These are phyloP conservation scores for Fusarium circinatum DNA, from an alignment of 2,329 filamentous ascomycete genomes.

Conservation along the genomic window DNA sequence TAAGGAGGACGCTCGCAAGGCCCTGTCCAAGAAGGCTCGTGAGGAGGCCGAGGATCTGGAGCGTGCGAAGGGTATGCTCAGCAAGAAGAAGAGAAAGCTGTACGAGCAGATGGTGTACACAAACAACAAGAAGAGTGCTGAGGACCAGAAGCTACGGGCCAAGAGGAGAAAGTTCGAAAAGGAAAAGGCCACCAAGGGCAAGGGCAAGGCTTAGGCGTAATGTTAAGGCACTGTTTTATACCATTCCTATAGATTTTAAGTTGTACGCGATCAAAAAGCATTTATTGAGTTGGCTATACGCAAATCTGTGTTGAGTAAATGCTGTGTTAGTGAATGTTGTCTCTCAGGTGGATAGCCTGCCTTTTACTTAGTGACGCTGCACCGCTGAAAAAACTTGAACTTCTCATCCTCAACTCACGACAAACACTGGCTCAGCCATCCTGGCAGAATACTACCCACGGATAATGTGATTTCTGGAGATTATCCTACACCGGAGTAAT, in stretches of 20 bases:
- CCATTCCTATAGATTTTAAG: conserved; percentile 45
- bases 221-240: conserved; percentile 46
- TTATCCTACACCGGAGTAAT: background rate
- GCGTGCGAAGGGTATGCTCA: conserved; percentile 97
- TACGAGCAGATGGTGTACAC: conserved; percentile 98
- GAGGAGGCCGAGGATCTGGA: conserved; percentile 89
- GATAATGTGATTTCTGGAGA: background rate
- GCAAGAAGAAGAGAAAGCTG: conserved; percentile 96
- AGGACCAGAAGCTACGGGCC: conserved; percentile 84
- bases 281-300: conserved; percentile 7
- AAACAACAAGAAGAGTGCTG: conserved; percentile 91
- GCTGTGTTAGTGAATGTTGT: background rate
- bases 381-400: conserved; percentile 31
- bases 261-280: conserved; percentile 39
- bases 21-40: conserved; percentile 74
- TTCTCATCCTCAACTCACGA: conserved; percentile 22
- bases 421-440: background rate
- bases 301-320: background rate
- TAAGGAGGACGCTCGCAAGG: conserved; percentile 77
- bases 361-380: background rate
- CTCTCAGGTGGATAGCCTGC: conserved; percentile 15
- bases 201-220: conserved; percentile 53
- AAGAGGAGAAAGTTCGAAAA: conserved; percentile 94
- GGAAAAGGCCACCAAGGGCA: conserved; percentile 60
- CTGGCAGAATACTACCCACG: background rate